phyloP scores from a whole-genome alignment of 73 alveolate species.

The Tetrahymena thermophila region DNA sequence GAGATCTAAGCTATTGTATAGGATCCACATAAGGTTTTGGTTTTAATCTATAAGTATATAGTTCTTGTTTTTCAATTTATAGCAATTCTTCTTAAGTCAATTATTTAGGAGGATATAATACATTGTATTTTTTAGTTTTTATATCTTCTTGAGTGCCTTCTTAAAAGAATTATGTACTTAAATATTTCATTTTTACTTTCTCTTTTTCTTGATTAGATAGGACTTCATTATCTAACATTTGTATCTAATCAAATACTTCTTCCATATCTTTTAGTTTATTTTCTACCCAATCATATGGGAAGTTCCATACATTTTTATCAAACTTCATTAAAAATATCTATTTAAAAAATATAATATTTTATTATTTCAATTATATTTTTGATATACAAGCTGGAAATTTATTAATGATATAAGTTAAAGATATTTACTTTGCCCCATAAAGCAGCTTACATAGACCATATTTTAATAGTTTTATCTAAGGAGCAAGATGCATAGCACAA shows the following conservation, averaged over 20 bases:
- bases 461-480: conserved; percentile 42
- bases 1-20: background rate
- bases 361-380: too few relatives aligned
- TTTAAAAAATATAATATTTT: background rate
- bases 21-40: background rate
- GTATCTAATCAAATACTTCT: conserved; percentile 50
- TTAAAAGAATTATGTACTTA: conserved; percentile 7
- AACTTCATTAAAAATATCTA: background rate
- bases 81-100: background rate
- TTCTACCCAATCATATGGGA: conserved; percentile 80
- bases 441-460: conserved; percentile 61
- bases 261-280: conserved; percentile 61
- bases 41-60: background rate
- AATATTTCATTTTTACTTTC: conserved; percentile 14
- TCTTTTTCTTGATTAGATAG: conserved; percentile 1
- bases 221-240: conserved; percentile 47
- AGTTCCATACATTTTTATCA: conserved; percentile 58
- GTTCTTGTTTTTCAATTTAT: background rate
- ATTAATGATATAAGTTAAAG: too few relatives aligned
- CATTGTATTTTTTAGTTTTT: conserved; percentile 4
- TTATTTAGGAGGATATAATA: background rate
- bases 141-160: conserved; percentile 37
- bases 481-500: conserved; percentile 56
- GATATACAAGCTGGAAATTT: too few relatives aligned
- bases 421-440: conserved; percentile 57